Base-by-base conservation (phyloP, 1,139 yeast genomes). In the Yamadazyma trypodendri region DNA sequence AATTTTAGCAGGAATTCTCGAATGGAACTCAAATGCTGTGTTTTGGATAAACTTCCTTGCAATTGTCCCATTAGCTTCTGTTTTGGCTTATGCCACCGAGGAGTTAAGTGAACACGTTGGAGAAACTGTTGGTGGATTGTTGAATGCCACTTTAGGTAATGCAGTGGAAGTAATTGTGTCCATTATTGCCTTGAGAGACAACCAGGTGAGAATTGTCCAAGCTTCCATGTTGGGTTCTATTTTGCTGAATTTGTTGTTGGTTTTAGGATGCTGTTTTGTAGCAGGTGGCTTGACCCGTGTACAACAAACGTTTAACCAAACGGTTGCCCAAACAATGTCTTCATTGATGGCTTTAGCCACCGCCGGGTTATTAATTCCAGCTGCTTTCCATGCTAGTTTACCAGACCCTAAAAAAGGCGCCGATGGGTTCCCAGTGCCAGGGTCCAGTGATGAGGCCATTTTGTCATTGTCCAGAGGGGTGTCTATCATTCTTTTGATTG, bases 281-380 rank as follows among this genome's bases (percentile, higher is more conserved):
- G 92, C 89, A 35, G 98, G 98, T 39, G 98, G 98, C 12, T 73
- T 82, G 56, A 84, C 86, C 49, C 77, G 94, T 44, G 75, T 82
- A 31, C 95, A 86, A 59, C 98, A 92, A 61, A 75, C 76, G 3
- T 92, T 94, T 65, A 90, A 90, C 68, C 95, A 84, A 61, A 90
- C 97, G 0, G 97, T 90, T 9, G 98, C 98, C 6, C 97, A 92
- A 50, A 89, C 97, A 14, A 92, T 94, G 97, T 81, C 92, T 22
- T 87, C 96, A 2, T 72, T 92, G 49, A 78, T 92, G 81, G 95
- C 95, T 1, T 79, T 92, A 44, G 88, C 96, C 0, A 84, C 94
- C 32, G 84, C 92, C 24, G 89, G 96, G 1, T 72, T 92, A 50
- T 64, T 92, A 54, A 81, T 92, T 43, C 98, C 98, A 3, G 97